These are phyloP conservation scores for Rutstroemia sp. DNA, from an alignment of 2,329 filamentous ascomycete species.

Conservation along the genomic window DNA sequence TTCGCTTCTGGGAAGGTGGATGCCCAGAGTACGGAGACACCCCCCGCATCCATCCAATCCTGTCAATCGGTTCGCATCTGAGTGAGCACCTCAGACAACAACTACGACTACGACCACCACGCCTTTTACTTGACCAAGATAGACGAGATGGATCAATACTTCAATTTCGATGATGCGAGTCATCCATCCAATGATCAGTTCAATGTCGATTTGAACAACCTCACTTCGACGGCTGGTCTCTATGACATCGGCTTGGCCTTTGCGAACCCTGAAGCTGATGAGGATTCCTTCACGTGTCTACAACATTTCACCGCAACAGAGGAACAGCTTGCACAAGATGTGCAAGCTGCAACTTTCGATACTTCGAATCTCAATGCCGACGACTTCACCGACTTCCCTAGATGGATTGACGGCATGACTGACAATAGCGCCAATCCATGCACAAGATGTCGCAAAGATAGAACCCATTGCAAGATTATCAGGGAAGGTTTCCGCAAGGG, in stretches of 20 bases:
- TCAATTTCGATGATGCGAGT: slow-evolving; percentile 50
- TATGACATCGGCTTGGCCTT: slow-evolving; percentile 46
- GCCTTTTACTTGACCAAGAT: slow-evolving; percentile 33
- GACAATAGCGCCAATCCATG: slow-evolving; percentile 36
- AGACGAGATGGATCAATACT: slow-evolving; percentile 50
- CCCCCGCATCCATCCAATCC: background rate
- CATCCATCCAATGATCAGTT: slow-evolving; percentile 9
- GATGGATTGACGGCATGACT: slow-evolving; percentile 27
- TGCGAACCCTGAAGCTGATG: slow-evolving; percentile 49
- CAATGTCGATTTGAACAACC: background rate
- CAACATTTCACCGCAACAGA: slow-evolving; percentile 45
- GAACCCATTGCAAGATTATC: slow-evolving; percentile 54
- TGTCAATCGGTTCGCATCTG: background rate
- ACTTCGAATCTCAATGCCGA: slow-evolving; percentile 33
- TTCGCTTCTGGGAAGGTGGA: background rate
- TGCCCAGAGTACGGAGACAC: background rate
- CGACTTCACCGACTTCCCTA: slow-evolving; percentile 35
- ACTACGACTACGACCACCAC: background rate
- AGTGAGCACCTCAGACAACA: background rate
- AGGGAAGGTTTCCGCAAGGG: slow-evolving; percentile 52
- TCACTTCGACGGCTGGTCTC: slow-evolving; percentile 20
- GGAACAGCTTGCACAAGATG: slow-evolving; percentile 26
- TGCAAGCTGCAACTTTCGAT: slow-evolving; percentile 28
- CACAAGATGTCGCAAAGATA: slow-evolving; percentile 41
- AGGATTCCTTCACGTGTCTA: slow-evolving; percentile 52